Percentiles rank a stretch among this genome's conserved stretches.
Conservation (phyloP, 495 filamentous ascomycete genomes). For the Penicillium pulvis region DNA sequence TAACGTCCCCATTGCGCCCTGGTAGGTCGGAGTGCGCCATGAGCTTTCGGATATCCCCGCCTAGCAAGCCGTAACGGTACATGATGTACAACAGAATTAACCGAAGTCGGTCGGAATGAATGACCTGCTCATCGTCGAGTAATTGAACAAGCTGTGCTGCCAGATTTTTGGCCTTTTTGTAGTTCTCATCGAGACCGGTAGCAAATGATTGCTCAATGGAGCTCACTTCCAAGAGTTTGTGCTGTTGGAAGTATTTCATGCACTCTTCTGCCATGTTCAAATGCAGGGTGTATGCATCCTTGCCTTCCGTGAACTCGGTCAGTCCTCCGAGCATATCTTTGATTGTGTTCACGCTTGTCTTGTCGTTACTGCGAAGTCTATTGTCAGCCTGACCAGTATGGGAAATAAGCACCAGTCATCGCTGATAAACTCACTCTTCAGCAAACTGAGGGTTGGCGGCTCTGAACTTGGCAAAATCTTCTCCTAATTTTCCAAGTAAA, state of each 20-base stretch:
- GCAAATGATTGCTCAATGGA: conserved; percentile 83
- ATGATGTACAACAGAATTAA: conserved; percentile 84
- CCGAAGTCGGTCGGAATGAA: conserved; percentile 72
- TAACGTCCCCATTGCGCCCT: conserved; percentile 66
- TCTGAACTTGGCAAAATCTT: conserved; percentile 89
- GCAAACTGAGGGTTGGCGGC: conserved; percentile 93
- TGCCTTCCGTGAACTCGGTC: conserved; percentile 91
- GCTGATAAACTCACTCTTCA: conserved; percentile 51
- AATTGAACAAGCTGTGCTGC: conserved; percentile 83
- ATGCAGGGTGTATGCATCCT: conserved; percentile 93
- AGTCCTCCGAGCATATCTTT: conserved; percentile 95
- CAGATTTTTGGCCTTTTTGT: conserved; percentile 84
- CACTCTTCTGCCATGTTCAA: conserved; percentile 97
- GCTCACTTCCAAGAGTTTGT: conserved; percentile 84
- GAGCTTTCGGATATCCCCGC: conserved; percentile 81
- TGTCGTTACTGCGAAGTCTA: conserved; percentile 49
- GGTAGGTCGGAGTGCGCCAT: conserved; percentile 82
- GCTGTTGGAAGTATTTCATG: conserved; percentile 85
- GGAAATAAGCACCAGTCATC: not conserved
- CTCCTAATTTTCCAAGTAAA: conserved; percentile 88
- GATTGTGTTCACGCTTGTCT: conserved; percentile 82
- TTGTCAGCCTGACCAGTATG: conserved; percentile 9
- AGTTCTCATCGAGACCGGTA: conserved; percentile 91
- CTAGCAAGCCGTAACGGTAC: conserved; percentile 83
- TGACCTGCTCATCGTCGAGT: conserved; percentile 76